Base-by-base conservation (phyloP, 2,329 filamentous ascomycete species). In the Fusarium multiceps region DNA sequence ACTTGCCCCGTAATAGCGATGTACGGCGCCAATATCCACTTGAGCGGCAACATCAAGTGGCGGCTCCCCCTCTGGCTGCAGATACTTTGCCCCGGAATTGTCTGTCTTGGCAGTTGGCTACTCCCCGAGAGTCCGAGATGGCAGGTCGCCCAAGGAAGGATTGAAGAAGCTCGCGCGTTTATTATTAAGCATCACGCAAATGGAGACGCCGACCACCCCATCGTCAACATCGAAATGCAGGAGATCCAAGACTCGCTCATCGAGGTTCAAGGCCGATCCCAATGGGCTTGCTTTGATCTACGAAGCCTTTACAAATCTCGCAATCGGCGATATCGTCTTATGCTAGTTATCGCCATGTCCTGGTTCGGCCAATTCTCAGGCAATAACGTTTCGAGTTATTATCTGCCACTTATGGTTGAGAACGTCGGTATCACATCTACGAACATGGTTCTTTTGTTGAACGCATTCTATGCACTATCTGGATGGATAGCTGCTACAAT, bases 41-140 rank as follows among this genome's bases (percentile, higher is more conserved):
- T 73, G 2, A 37, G 13, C 2, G 71, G 72, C 9, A 70, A 73
- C 42, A 41, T 65, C 4, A 72, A 72, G 20, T 73, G 71, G 71
- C 63, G 71, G 1, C 56, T 73, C 11, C 71, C 71, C 6, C 50
- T 72, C 3, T 66, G 63, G 66, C 34, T 72, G 1, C 71, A 73
- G 50, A 66, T 68, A 1, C 58, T 73, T 1, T 68, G 63, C 10
- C 71, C 71, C 4, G 69, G 69, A 3, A 3, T 73, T 4, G 69
- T 70, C 4, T 63, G 41, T 34, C 27, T 67, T 7, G 37, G 59
- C 11, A 49, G 83, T 8, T 87, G 83, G 56, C 81, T 88, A 63
- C 77, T 90, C 3, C 88, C 89, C 0, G 89, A 90, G 72, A 88
- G 86, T 20, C 89, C 89, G 7, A 79, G 89, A 55, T 90, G 88